Conservation (phyloP, 495 filamentous ascomycete species). For the Aspergillus olivimuriae region DNA sequence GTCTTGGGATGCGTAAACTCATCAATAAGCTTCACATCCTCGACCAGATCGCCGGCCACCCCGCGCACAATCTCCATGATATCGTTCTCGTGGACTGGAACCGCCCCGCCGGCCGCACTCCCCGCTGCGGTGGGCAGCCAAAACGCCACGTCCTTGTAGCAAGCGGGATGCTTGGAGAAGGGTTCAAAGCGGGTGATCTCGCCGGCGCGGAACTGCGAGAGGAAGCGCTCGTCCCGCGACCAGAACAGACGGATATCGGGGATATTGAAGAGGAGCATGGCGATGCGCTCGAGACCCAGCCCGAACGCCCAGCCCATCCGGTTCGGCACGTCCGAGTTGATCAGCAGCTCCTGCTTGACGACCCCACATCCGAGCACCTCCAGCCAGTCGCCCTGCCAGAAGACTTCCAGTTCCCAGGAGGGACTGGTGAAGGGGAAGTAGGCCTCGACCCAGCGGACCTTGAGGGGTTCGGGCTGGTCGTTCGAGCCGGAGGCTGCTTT, state of each 20-base stretch:
- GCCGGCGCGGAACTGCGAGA: constrained; percentile 69
- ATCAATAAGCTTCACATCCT: constrained; percentile 79
- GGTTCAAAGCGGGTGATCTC: constrained; percentile 66
- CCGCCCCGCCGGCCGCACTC: constrained; percentile 46
- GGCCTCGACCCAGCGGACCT: constrained; percentile 89
- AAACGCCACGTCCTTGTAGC: constrained; percentile 88
- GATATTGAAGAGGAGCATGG: constrained; percentile 93
- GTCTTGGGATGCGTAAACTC: constrained; percentile 88
- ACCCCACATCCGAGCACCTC: constrained; percentile 94
- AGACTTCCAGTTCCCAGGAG: constrained; percentile 92
- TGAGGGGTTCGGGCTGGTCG: constrained; percentile 57
- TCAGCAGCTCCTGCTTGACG: constrained; percentile 70
- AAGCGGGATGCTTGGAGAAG: constrained; percentile 84
- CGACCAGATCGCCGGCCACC: constrained; percentile 73
- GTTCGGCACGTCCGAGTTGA: constrained; percentile 65
- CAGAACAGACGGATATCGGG: constrained; percentile 98
- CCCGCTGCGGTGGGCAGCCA: constrained; percentile 60
- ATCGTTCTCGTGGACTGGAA: constrained; percentile 84
- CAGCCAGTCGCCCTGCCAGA: constrained; percentile 91
- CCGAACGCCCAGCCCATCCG: constrained; percentile 95
- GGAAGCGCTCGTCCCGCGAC: constrained; percentile 77
- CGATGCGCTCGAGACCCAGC: constrained; percentile 84
- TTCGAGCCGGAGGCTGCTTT: constrained; percentile 52
- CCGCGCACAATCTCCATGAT: constrained; percentile 89
- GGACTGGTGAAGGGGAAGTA: constrained; percentile 95